These are phyloP conservation scores for Fusarium sp. DNA, from an alignment of 2,329 filamentous ascomycete genomes.

Conservation along the genomic window DNA sequence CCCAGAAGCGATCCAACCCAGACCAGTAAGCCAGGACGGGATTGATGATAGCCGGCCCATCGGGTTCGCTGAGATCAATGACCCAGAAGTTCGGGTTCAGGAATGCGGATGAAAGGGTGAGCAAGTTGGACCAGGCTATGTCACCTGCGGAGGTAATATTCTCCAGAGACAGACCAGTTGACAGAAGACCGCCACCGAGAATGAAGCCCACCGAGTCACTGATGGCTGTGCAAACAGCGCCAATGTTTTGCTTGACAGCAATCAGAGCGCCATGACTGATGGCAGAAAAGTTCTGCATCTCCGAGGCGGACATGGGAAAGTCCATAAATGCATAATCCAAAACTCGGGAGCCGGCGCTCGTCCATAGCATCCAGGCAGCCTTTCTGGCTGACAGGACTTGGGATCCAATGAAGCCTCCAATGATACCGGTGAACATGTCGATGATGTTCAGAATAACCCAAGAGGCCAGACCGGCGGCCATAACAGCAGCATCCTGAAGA, in stretches of 20 bases:
- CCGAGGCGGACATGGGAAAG: conserved; percentile 64
- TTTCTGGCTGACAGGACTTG: conserved; percentile 50
- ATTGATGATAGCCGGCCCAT: conserved; percentile 57
- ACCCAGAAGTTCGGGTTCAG: conserved; percentile 68
- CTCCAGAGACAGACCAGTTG: conserved; percentile 21
- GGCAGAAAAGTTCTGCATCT: conserved; percentile 82
- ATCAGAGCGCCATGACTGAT: conserved; percentile 78
- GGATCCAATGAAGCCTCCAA: conserved; percentile 47
- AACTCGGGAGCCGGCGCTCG: conserved; percentile 59
- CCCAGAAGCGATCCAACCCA: conserved; percentile 72
- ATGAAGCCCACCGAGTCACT: conserved; percentile 57
- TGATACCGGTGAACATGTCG: conserved; percentile 51
- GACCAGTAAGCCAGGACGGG: conserved; percentile 76
- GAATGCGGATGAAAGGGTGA: conserved; percentile 43
- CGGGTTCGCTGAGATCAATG: conserved; percentile 63
- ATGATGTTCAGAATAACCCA: conserved; percentile 55
- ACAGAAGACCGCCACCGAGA: conserved; percentile 56
- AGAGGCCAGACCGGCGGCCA: conserved; percentile 68
- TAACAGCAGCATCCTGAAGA: conserved; percentile 79
- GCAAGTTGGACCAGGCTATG: conserved; percentile 29
- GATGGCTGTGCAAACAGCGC: conserved; percentile 53
- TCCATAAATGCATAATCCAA: conserved; percentile 63
- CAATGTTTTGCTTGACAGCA: conserved; percentile 66
- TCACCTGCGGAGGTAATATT: conserved; percentile 16
- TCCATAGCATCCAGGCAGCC: conserved; percentile 57